Evolutionary conservation across 225 moss, liverwort and hornwort genomes (phyloP).

Genomic region (Bryoerythrophyllum caledonicum): DNA sequence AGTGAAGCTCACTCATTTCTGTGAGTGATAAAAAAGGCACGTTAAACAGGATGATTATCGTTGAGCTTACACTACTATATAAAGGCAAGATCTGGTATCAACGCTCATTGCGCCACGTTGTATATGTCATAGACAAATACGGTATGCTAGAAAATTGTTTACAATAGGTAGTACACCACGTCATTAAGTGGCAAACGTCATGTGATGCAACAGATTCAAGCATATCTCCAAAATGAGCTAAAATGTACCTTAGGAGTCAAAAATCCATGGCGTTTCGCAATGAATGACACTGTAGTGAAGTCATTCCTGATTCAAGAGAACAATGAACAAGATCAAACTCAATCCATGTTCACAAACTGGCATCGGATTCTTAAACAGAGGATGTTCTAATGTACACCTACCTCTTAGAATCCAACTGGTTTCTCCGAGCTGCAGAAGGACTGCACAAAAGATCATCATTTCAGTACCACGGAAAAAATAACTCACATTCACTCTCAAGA

Average conservation of each 20-base stretch:
- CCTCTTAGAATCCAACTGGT: slow-evolving; percentile 37
- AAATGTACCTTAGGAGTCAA: slow-evolving; percentile 39
- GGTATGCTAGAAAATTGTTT: neutral
- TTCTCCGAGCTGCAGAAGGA: slow-evolving; percentile 29
- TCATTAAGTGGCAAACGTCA: neutral
- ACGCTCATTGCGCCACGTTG: neutral
- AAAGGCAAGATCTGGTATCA: neutral
- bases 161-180: neutral
- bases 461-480: neutral
- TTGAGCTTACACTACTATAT: neutral
- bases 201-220: neutral
- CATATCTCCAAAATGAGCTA: neutral
- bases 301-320: slow-evolving; percentile 26
- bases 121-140: neutral
- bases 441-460: slow-evolving; percentile 26
- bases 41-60: slow-evolving; percentile 8
- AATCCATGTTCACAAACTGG: neutral
- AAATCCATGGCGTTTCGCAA: slow-evolving; percentile 43
- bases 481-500: neutral
- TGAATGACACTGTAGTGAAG: slow-evolving; percentile 28
- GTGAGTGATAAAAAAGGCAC: neutral
- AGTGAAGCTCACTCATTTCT: neutral
- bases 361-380: neutral
- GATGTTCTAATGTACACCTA: slow-evolving; percentile 1
- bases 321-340: slow-evolving; percentile 22